Evolutionary conservation across 495 filamentous ascomycete species (phyloP), one percentile per base, ranked within the genome.

Genomic region (Xylaria venustula): DNA sequence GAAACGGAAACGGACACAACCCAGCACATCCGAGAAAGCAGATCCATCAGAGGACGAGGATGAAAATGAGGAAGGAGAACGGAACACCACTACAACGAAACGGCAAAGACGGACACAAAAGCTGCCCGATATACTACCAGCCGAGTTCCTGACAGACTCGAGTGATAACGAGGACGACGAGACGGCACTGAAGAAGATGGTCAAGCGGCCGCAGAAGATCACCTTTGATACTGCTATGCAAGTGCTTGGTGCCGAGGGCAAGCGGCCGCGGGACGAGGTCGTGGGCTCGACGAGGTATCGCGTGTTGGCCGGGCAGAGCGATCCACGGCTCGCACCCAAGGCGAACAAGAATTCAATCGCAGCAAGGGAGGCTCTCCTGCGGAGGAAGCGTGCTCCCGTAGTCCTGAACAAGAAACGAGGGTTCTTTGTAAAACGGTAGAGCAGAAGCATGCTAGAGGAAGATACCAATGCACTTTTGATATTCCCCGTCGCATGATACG

Each of bases 81-180:
- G 26, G n/a, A 60, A 23, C 11, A 32, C 51, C 41, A 63, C 12
- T 42, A 63, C 58, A 65, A n/a, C n/a, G n/a, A 71, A 28, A 58
- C 48, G 41, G 41, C 60, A n/a, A 53, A 57, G 23, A 58, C 57
- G n/a, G 44, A 46, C 41, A 44, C 25, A 52, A 2, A 60, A 45
- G 11, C 59, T 77, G 3, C 77, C 76, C 7, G 69, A 74, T 2
- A 56, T 78, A 2, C 73, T 81, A 0, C 77, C 79, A 7, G 71
- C 72, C n/a, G 78, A 81, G 34, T 67, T 81, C 47, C 64, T 81
- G 5, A 62, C 66, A 5, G 78, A 80, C 46, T 80, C 79, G 7
- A 64, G 65, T 0, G 75, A 75, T 40, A 69, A 74, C 3, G 74
- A 78, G 54, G 71, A 72, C 30, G 70, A 73, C 12, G 67, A 65